phyloP scores from a whole-genome alignment of 371 early-diverging fungal genomes.

The Cladochytrium tenue region DNA sequence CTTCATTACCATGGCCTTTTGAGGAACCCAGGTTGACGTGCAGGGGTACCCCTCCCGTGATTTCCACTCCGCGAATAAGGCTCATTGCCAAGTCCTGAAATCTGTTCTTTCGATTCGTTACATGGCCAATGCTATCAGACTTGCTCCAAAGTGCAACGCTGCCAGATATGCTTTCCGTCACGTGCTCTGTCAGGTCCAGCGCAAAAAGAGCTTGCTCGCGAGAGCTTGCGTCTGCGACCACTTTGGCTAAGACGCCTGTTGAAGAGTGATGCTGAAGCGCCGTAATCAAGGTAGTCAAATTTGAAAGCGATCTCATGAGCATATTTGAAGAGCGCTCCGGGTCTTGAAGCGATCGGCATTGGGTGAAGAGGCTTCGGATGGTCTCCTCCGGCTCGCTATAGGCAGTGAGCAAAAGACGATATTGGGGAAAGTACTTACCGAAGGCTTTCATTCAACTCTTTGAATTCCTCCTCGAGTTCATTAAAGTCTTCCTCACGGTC shows the following conservation, averaged over 20 bases:
- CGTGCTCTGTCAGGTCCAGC: not conserved
- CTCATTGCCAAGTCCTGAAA: not conserved
- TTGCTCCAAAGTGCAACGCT: not conserved
- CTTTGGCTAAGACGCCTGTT: not conserved
- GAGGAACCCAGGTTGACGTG: not conserved
- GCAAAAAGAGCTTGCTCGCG: not conserved
- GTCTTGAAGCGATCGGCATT: slow-evolving; percentile 1
- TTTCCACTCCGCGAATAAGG: not conserved
- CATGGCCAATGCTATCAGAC: not conserved
- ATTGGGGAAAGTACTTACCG: slow-evolving; percentile 14
- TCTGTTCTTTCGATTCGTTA: not conserved
- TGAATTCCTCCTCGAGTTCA: slow-evolving; percentile 21
- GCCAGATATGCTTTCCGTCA: not conserved
- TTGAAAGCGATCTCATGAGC: not conserved
- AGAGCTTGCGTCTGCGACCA: not conserved
- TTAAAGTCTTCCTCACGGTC: slow-evolving; percentile 44
- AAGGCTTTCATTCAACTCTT: slow-evolving; percentile 13
- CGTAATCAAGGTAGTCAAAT: not conserved
- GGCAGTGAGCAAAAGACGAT: not conserved
- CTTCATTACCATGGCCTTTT: not conserved
- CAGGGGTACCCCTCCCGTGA: not conserved
- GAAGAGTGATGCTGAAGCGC: not conserved
- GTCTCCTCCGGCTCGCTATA: slow-evolving; percentile 12
- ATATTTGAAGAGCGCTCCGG: not conserved
- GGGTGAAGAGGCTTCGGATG: not conserved